phyloP scores from a whole-genome alignment of 163 green algal genomes.

The Scenedesmus sp. region DNA sequence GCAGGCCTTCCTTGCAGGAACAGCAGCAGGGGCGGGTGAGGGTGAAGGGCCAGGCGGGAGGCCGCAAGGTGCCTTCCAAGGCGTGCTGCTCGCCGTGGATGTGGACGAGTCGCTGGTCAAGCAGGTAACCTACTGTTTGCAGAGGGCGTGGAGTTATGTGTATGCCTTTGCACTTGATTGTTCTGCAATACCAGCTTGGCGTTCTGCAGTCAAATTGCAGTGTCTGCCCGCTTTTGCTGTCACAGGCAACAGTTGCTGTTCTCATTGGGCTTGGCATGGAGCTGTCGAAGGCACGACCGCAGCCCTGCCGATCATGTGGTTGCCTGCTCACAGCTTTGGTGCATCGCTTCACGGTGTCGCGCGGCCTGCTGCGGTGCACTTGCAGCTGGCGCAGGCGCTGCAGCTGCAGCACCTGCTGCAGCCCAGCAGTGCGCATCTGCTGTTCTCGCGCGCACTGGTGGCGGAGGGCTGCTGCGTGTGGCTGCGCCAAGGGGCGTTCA shows the following conservation, averaged over 20 bases:
- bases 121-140: background rate
- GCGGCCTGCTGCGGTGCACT: background rate
- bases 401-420: constrained; percentile 41
- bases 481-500: background rate
- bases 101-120: constrained; percentile 32
- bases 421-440: constrained; percentile 24
- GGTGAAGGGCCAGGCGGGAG: background rate
- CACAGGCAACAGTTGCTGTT: too few relatives aligned
- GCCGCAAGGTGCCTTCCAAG: constrained; percentile 50
- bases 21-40: background rate
- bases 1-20: constrained; percentile 53
- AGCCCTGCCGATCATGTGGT: too few relatives aligned
- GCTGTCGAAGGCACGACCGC: too few relatives aligned
- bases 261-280: too few relatives aligned
- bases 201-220: too few relatives aligned
- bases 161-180: too few relatives aligned
- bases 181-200: too few relatives aligned
- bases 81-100: constrained; percentile 61
- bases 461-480: constrained; percentile 31
- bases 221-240: too few relatives aligned
- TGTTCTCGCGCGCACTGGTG: constrained; percentile 41
- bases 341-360: too few relatives aligned
- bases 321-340: too few relatives aligned
- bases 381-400: constrained; percentile 32
- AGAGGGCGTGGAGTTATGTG: too few relatives aligned